These are phyloP conservation scores for Emericellopsis atlantica DNA, from an alignment of 2,329 filamentous ascomycete genomes.

Conservation along the genomic window DNA sequence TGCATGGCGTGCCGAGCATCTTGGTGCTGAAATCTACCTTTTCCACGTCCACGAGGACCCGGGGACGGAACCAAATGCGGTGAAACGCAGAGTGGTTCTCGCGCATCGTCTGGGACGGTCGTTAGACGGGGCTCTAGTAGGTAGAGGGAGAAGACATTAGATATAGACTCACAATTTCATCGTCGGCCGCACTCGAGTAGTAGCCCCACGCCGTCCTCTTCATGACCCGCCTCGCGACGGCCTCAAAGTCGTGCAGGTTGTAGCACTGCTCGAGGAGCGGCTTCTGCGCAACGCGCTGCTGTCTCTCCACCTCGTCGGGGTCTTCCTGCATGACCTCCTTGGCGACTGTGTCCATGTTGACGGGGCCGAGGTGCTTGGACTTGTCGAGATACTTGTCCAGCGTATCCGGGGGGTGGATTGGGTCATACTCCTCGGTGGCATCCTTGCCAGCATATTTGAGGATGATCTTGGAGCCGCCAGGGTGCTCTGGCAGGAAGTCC, in stretches of 20 bases:
- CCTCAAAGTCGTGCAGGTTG: slow-evolving; percentile 92
- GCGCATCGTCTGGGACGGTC: slow-evolving; percentile 59
- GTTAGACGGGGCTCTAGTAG: too few relatives aligned
- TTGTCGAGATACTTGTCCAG: slow-evolving; percentile 72
- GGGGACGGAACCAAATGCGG: slow-evolving; percentile 92
- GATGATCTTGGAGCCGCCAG: slow-evolving; percentile 84
- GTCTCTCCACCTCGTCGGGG: slow-evolving; percentile 47
- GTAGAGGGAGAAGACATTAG: neutral
- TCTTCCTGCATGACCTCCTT: slow-evolving; percentile 58
- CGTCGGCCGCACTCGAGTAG: slow-evolving; percentile 75
- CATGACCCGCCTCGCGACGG: slow-evolving; percentile 81
- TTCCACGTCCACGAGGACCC: slow-evolving; percentile 79
- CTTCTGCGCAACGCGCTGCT: slow-evolving; percentile 62
- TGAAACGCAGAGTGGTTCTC: slow-evolving; percentile 96
- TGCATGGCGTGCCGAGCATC: slow-evolving; percentile 79
- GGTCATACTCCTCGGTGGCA: slow-evolving; percentile 83
- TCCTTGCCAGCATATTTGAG: slow-evolving; percentile 95
- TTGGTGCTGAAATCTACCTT: slow-evolving; percentile 77
- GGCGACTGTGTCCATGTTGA: slow-evolving; percentile 76
- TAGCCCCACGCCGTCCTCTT: slow-evolving; percentile 97
- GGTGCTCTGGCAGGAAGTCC: slow-evolving; percentile 84
- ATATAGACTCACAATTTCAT: slow-evolving; percentile 23
- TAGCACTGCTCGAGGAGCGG: slow-evolving; percentile 79
- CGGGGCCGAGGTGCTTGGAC: slow-evolving; percentile 78
- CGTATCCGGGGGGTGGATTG: slow-evolving; percentile 79